Conservation (phyloP, 2,329 filamentous ascomycete genomes). For the Alternaria brassicicola region DNA sequence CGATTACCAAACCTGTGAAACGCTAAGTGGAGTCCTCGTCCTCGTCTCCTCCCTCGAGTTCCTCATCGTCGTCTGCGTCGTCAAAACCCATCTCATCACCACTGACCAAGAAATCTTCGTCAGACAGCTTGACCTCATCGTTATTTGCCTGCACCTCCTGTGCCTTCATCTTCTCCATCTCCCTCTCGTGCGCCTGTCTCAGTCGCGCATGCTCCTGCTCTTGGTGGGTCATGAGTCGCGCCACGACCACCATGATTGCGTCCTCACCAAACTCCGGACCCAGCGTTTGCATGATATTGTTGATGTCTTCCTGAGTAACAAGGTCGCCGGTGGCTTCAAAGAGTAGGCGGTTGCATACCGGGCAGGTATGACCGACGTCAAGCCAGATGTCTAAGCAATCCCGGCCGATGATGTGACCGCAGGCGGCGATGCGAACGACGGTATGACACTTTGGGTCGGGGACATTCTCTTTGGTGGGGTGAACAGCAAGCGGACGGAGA, state of each 20-base stretch:
- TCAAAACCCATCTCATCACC: conserved; percentile 16
- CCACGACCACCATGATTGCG: conserved; percentile 7
- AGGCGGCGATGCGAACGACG: conserved; percentile 24
- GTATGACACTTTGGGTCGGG: conserved; percentile 8
- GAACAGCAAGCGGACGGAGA: conserved; percentile 15
- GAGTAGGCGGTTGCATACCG: conserved; percentile 24
- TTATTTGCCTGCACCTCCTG: neutral
- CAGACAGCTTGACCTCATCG: neutral
- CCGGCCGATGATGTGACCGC: conserved; percentile 26
- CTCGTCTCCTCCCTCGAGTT: neutral
- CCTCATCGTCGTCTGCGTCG: neutral
- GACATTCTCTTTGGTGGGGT: neutral
- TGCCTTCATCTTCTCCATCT: conserved; percentile 4
- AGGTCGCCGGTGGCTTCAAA: conserved; percentile 12
- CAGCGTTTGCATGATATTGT: neutral
- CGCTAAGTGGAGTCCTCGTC: neutral
- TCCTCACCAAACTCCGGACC: neutral
- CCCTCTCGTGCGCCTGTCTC: conserved; percentile 8
- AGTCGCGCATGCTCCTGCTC: conserved; percentile 3
- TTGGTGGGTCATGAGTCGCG: conserved; percentile 5
- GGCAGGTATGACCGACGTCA: conserved; percentile 24
- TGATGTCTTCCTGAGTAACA: conserved; percentile 18
- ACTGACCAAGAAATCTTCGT: conserved; percentile 12
- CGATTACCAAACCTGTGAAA: neutral
- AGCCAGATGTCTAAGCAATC: conserved; percentile 29